phyloP scores from a whole-genome alignment of 768 basidiomycete genomes.

The Atractiella rhizophila region DNA sequence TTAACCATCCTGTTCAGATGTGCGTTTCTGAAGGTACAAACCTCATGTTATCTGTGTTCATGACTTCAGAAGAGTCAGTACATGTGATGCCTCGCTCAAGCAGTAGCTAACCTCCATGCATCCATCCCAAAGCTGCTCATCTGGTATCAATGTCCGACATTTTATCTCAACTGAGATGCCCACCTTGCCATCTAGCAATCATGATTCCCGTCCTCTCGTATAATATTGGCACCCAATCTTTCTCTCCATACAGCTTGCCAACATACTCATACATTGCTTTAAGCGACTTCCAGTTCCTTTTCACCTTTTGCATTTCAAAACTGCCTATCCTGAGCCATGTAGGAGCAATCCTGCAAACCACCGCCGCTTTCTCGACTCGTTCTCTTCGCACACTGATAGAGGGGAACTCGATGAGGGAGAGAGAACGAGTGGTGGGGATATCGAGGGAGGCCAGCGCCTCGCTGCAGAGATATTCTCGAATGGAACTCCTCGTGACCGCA shows the following conservation, averaged over 20 bases:
- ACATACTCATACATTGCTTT: constrained; percentile 41
- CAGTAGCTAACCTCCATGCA: neutral
- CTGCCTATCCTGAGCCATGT: constrained; percentile 45
- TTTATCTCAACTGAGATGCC: constrained; percentile 36
- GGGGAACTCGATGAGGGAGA: constrained; percentile 52
- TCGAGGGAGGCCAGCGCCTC: constrained; percentile 67
- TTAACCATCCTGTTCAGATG: too few species aligned
- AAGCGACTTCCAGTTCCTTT: constrained; percentile 42
- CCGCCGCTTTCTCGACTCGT: constrained; percentile 27
- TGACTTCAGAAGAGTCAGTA: constrained; percentile 60
- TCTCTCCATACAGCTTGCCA: constrained; percentile 2
- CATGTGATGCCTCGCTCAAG: constrained; percentile 24
- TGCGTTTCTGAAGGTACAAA: too few species aligned
- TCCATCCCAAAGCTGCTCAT: too few species aligned
- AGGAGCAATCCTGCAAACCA: constrained; percentile 13
- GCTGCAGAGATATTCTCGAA: constrained; percentile 76
- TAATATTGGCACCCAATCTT: neutral
- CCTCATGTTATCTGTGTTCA: constrained; percentile 88
- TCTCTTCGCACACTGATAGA: constrained; percentile 52
- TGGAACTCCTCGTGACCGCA: constrained; percentile 77
- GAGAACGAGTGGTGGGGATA: constrained; percentile 69
- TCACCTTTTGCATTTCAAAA: constrained; percentile 17
- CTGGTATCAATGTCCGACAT: neutral
- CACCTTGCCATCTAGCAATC: constrained; percentile 88
- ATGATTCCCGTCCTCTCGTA: constrained; percentile 24